Base-by-base conservation (phyloP, 148 eudicot species). In the Silene latifolia region DNA sequence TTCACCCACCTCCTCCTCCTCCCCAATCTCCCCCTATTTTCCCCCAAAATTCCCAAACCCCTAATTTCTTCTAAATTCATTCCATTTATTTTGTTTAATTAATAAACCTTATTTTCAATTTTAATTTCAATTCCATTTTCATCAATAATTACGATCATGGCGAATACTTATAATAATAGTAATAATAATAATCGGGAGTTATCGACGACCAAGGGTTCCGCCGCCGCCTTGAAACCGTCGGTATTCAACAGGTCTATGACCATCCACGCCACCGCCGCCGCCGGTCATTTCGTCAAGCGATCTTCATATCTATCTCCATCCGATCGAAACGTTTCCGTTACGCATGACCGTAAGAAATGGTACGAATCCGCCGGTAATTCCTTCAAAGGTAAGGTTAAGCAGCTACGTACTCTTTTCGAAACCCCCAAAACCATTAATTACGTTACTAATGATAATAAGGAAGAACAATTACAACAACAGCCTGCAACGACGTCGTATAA, bases 341-440 rank as follows among this genome's bases (percentile, higher is more conserved):
- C 62, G 12, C 54, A 77, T 12, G 86, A 89, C 57, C 91, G 91
- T 32, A 92, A 87, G 88, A 87, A 87, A 57, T 77, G 85, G 82
- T 83, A 69, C 67, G 86, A 82, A 18, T 67, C 90, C 1, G 87
- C 87, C 7, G 89, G 89, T 0, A 75, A 67, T 82, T 78, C 89
- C 5, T 62, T 92, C 48, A 93, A 89, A 74, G 96, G 96, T 0
- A 93, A 88, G 81, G 98, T 93, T 18, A 87, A 67, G 48, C 71
- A 77, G 80, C 89, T 93, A 11, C 80, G 96, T 21, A 85, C 80
- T 25, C 32, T 90, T 4, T 93, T 93, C 21, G 98, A 92, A 80
- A n/a, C 89, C 23, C 80, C 85, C 0, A 85, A 80, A 79, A 5
- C 72, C 23, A 46, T 71, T 8, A 73, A 32, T 32, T 4, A 32